These are phyloP conservation scores for Paraglomus occultum DNA, from an alignment of 192 early-diverging fungal species.

Conservation along the genomic window DNA sequence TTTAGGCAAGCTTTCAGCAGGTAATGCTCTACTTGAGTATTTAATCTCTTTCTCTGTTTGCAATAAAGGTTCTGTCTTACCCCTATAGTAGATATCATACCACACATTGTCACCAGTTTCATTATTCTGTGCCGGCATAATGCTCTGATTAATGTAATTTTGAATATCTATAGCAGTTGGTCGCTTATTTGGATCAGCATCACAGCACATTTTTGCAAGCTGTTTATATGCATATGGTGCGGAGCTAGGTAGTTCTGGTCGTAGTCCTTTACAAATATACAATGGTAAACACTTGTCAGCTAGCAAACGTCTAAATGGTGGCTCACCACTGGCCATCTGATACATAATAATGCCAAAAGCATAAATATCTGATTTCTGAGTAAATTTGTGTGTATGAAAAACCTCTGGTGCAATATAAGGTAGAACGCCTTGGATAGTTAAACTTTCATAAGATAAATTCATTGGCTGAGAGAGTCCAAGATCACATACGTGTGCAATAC, in stretches of 20 bases:
- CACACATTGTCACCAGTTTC: too few species aligned
- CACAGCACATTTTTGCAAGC: slow-evolving; percentile 45
- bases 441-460: neutral
- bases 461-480: neutral
- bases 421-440: slow-evolving; percentile 6
- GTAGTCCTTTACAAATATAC: slow-evolving; percentile 1
- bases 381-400: neutral
- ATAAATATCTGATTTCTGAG: slow-evolving; percentile 6
- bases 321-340: neutral
- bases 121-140: too few species aligned
- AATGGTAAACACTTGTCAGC: neutral
- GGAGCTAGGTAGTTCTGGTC: neutral
- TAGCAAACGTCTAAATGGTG: neutral
- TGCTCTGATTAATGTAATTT: too few species aligned
- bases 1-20: too few species aligned
- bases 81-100: too few species aligned
- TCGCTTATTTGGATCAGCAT: slow-evolving; percentile 38
- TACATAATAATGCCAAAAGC: slow-evolving; percentile 7
- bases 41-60: too few species aligned
- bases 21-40: too few species aligned
- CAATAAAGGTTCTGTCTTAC: too few species aligned
- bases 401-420: slow-evolving; percentile 21
- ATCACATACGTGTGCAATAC: neutral
- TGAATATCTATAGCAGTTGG: slow-evolving; percentile 1
- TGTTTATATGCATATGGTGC: slow-evolving; percentile 38